phyloP scores from a whole-genome alignment of 75 land plant genomes.

The Cupressus sempervirens region DNA sequence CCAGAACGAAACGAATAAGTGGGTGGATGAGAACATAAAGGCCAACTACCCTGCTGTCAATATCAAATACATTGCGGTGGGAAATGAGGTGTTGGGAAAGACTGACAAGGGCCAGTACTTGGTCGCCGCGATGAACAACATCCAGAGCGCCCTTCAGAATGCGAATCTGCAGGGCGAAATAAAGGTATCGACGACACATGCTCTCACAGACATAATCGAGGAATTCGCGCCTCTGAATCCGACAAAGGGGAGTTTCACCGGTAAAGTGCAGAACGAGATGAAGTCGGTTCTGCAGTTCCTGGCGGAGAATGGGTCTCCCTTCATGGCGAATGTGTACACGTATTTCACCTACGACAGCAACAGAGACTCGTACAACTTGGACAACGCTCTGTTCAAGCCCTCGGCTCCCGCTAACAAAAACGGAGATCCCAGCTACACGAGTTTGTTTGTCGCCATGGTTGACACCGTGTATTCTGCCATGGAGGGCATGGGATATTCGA shows the following conservation, averaged over 20 bases:
- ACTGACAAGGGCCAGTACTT: neutral
- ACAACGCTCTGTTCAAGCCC: conserved; percentile 30
- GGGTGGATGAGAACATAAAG: conserved; percentile 44
- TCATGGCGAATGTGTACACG: conserved; percentile 7
- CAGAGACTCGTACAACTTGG: conserved; percentile 19
- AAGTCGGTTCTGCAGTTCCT: conserved; percentile 38
- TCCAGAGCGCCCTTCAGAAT: conserved; percentile 23
- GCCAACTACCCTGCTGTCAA: conserved; percentile 23
- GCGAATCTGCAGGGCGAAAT: conserved; percentile 15
- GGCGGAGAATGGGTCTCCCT: neutral
- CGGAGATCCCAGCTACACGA: conserved; percentile 28
- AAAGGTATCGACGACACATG: no score
- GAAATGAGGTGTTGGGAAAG: conserved; percentile 47
- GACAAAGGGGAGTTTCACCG: no score
- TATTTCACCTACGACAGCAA: conserved; percentile 5
- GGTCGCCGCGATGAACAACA: conserved; percentile 24
- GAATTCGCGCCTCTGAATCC: no score
- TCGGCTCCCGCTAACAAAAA: conserved; percentile 16
- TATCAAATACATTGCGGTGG: conserved; percentile 51
- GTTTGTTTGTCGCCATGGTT: conserved; percentile 67
- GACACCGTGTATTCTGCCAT: conserved; percentile 59
- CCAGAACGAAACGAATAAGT: conserved; percentile 22
- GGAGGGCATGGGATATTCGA: conserved; percentile 19
- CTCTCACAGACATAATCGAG: no score
- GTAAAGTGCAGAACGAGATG: conserved; percentile 10